A percentile compares a stretch with the other conserved stretches of the same genome.
Conservation (phyloP, 1,284 basidiomycete genomes). For the Ceratobasidium sp. region DNA sequence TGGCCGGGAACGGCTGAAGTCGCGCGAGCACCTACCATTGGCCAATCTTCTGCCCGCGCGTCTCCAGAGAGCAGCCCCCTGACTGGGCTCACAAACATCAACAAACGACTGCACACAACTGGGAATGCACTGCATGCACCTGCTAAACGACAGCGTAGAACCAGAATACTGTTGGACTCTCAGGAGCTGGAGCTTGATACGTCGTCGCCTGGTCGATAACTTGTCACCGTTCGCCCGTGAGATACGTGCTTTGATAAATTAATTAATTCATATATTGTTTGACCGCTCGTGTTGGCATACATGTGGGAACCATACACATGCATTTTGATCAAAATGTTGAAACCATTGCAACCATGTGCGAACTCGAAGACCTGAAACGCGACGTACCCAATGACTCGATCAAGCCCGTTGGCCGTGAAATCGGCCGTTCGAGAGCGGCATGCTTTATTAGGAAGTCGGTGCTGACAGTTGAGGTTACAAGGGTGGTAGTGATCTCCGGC, state of each 20-base stretch:
- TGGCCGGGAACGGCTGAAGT: background rate
- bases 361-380: background rate
- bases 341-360: background rate
- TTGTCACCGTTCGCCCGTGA: background rate
- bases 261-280: background rate
- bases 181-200: conserved; percentile 5
- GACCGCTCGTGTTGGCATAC: no score
- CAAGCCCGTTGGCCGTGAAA: no score
- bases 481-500: conserved; percentile 80
- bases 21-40: background rate
- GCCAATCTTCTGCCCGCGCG: conserved; percentile 1
- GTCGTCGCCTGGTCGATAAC: background rate
- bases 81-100: background rate
- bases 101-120: background rate
- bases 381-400: no score
- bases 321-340: background rate
- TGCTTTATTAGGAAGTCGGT: background rate
- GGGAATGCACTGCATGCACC: background rate
- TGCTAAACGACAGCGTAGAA: conserved; percentile 5
- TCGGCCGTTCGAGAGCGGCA: background rate
- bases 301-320: background rate
- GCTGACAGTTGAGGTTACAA: conserved; percentile 57
- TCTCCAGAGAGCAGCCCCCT: background rate
- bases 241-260: background rate
- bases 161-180: conserved; percentile 8